A percentile compares a stretch with the other conserved stretches of the same genome.
Conservation (phyloP, 2,329 filamentous ascomycete species). For the Penicillium psychrosexuale region DNA sequence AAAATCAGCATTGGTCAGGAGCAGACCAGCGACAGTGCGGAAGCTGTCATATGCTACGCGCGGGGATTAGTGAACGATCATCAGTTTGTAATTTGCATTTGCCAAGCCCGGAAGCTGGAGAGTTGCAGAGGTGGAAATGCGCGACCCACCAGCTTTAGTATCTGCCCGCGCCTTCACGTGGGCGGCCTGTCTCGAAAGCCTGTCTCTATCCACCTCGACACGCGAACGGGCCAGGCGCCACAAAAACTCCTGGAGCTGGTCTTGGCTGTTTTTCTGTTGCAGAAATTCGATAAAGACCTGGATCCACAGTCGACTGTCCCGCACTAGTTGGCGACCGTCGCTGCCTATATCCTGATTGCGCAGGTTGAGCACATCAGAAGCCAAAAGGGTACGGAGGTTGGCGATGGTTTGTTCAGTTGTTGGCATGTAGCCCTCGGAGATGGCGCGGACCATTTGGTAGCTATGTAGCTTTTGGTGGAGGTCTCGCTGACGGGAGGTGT, state of each 20-base stretch:
- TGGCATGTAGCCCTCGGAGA: conserved; percentile 84
- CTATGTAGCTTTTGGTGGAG: conserved; percentile 87
- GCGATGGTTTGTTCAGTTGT: conserved; percentile 79
- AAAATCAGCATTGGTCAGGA: conserved; percentile 88
- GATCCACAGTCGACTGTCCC: conserved; percentile 70
- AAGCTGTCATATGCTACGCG: conserved; percentile 71
- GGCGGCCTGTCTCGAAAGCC: conserved; percentile 60
- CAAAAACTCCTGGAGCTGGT: conserved; percentile 88
- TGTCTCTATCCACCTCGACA: conserved; percentile 63
- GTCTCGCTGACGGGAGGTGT: conserved; percentile 71
- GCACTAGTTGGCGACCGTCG: conserved; percentile 70
- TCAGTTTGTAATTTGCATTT: not conserved
- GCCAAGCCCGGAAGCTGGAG: conserved; percentile 1
- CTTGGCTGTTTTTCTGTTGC: conserved; percentile 73
- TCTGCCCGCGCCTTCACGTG: conserved; percentile 67
- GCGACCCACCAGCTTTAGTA: conserved; percentile 60
- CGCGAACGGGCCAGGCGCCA: conserved; percentile 79
- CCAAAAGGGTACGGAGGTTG: conserved; percentile 74
- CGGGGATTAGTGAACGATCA: conserved; percentile 14
- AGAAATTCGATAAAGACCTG: conserved; percentile 78
- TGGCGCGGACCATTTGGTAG: conserved; percentile 84
- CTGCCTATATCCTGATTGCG: conserved; percentile 71
- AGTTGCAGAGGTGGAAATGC: not conserved
- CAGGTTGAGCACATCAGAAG: conserved; percentile 74
- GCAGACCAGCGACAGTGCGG: conserved; percentile 75